Conservation (phyloP, 2,329 filamentous ascomycete genomes). For the Neofusicoccum sp. region DNA sequence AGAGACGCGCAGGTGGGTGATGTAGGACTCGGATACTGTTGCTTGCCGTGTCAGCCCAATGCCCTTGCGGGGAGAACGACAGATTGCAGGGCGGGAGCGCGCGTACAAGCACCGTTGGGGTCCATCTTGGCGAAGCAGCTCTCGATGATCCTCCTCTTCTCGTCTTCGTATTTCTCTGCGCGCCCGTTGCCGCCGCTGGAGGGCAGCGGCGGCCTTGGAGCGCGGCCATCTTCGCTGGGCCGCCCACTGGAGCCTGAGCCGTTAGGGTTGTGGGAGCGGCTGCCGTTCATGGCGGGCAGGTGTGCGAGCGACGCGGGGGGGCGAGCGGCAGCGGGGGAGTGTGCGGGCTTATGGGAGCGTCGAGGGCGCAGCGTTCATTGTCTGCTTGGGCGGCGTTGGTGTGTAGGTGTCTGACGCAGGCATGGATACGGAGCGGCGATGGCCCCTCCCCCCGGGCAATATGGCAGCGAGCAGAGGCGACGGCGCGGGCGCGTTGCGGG, state of each 20-base stretch:
- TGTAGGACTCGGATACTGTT: constrained; percentile 75
- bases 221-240: constrained; percentile 14
- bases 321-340: background rate
- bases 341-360: background rate
- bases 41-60: constrained; percentile 12
- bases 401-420: constrained; percentile 16
- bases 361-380: constrained; percentile 16
- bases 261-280: constrained; percentile 12
- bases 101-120: constrained; percentile 77
- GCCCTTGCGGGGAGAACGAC: constrained; percentile 2
- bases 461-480: background rate
- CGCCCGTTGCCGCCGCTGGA: constrained; percentile 30
- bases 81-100: constrained; percentile 4
- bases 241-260: constrained; percentile 10
- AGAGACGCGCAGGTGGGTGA: constrained; percentile 89
- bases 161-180: constrained; percentile 92
- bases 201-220: background rate
- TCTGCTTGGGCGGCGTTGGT: constrained; percentile 9
- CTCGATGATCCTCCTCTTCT: constrained; percentile 90
- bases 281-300: constrained; percentile 17
- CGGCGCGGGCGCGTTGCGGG: background rate
- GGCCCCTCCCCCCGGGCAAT: constrained; percentile 12
- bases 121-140: constrained; percentile 93
- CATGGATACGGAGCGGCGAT: constrained; percentile 14
- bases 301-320: background rate